Conservation (phyloP, 352 stramenopile genomes). For the Pythium coloratum region DNA sequence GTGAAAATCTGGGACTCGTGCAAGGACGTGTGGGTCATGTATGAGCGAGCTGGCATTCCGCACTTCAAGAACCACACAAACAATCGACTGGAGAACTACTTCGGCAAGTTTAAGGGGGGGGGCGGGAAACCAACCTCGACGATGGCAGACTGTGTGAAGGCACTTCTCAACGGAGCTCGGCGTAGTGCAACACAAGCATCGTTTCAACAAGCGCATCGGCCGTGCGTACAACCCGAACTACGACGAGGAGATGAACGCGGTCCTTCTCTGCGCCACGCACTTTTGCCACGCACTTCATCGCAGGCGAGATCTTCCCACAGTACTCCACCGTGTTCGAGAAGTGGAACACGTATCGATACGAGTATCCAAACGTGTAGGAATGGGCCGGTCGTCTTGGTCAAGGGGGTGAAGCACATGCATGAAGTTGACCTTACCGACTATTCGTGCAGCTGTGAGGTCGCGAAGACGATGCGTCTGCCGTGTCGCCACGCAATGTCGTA, state of each 20-base stretch:
- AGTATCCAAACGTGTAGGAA: background rate
- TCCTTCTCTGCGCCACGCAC: conserved; percentile 16
- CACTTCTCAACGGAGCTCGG: conserved; percentile 9
- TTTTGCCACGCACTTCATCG: conserved; percentile 24
- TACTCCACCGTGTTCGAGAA: conserved; percentile 17
- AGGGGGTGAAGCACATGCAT: background rate
- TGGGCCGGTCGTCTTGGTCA: background rate
- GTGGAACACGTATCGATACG: conserved; percentile 13
- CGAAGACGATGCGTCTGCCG: background rate
- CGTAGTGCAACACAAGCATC: conserved; percentile 11
- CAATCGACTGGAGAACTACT: conserved; percentile 34
- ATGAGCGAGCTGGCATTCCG: conserved; percentile 5
- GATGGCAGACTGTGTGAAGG: conserved; percentile 11
- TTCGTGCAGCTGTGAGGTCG: conserved; percentile 5
- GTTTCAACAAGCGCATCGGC: background rate
- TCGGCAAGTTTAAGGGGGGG: conserved; percentile 31
- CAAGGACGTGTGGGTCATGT: conserved; percentile 29
- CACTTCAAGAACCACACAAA: conserved; percentile 38
- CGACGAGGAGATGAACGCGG: conserved; percentile 21
- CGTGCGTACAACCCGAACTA: conserved; percentile 20
- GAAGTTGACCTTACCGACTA: background rate
- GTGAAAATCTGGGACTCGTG: conserved; percentile 25
- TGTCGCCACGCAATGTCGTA: conserved; percentile 9
- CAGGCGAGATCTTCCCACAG: conserved; percentile 17
- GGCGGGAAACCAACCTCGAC: background rate